A percentile compares a stretch with the other conserved stretches of the same genome.
Evolutionary conservation across 805 yeast species (phyloP).

Genomic region (Ogataea wickerhamii): DNA sequence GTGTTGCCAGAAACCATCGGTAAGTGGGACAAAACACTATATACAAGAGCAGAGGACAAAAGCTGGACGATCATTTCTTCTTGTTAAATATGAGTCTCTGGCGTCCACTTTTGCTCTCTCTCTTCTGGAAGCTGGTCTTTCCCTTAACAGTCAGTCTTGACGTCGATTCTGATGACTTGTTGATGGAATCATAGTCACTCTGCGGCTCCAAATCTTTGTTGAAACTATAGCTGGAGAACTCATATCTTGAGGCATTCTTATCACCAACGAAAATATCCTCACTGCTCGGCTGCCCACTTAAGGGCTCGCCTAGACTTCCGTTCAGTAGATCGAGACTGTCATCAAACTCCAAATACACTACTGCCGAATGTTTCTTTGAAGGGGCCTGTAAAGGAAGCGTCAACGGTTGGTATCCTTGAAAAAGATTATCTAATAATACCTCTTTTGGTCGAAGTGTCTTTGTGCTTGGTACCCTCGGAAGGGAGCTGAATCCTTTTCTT

Average conservation of each 20-base stretch:
- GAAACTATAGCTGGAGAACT: slow-evolving; percentile 26
- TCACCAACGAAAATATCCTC: slow-evolving; percentile 11
- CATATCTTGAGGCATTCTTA: slow-evolving; percentile 18
- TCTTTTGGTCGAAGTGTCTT: slow-evolving; percentile 32
- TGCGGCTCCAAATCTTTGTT: slow-evolving; percentile 18
- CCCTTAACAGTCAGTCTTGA: slow-evolving; percentile 5
- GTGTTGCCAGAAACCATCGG: slow-evolving; percentile 43
- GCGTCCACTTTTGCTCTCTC: slow-evolving; percentile 17
- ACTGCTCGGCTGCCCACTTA: slow-evolving; percentile 1
- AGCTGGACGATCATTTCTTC: slow-evolving; percentile 2
- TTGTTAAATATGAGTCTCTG: slow-evolving; percentile 18
- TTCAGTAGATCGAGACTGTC: slow-evolving; percentile 29
- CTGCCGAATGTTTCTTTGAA: slow-evolving; percentile 24
- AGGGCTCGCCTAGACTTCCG: slow-evolving; percentile 13
- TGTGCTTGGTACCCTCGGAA: slow-evolving; percentile 34
- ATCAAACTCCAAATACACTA: slow-evolving; percentile 33
- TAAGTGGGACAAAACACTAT: slow-evolving; percentile 3
- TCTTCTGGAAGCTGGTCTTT: slow-evolving; percentile 12
- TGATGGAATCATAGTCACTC: slow-evolving; percentile 12
- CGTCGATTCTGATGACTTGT: background rate
- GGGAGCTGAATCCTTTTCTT: slow-evolving; percentile 31
- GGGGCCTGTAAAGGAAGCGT: slow-evolving; percentile 32
- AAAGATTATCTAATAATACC: slow-evolving; percentile 31
- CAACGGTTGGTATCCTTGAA: slow-evolving; percentile 35
- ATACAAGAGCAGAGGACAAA: slow-evolving; percentile 3